Conservation (phyloP, 2,329 filamentous ascomycete genomes). For the Ophiostoma tasmaniense region DNA sequence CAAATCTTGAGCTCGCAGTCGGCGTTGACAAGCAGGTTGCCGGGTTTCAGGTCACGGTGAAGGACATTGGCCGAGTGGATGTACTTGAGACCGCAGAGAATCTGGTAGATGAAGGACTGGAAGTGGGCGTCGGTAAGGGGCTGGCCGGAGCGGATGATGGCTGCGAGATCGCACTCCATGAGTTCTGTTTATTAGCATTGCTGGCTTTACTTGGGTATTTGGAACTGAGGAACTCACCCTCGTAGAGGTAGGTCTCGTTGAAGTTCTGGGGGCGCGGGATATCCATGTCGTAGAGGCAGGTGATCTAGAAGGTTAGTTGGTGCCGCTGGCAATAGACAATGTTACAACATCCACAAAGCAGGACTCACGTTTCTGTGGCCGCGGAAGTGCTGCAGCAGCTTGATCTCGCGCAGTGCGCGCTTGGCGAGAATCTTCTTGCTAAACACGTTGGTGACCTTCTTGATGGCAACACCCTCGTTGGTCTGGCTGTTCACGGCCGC, state of each 20-base stretch:
- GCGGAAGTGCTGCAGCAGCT: slow-evolving; percentile 94
- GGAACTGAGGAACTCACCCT: slow-evolving; percentile 46
- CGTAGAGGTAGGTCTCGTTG: slow-evolving; percentile 98
- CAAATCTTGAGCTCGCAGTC: slow-evolving; percentile 99
- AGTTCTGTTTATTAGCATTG: slow-evolving; percentile 54
- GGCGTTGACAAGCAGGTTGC: slow-evolving; percentile 94
- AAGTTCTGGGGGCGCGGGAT: slow-evolving; percentile 96
- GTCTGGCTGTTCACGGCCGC: slow-evolving; percentile 88
- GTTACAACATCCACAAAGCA: not conserved
- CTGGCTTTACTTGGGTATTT: not conserved
- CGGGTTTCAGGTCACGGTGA: slow-evolving; percentile 93
- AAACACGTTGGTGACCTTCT: slow-evolving; percentile 99
- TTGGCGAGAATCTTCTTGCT: slow-evolving; percentile 99
- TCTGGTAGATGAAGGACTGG: slow-evolving; percentile 99
- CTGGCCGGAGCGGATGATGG: slow-evolving; percentile 95
- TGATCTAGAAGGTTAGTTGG: slow-evolving; percentile 56
- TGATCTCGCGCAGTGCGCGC: slow-evolving; percentile 95
- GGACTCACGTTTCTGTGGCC: slow-evolving; percentile 70
- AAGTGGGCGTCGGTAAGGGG: slow-evolving; percentile 97
- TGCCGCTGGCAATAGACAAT: not conserved
- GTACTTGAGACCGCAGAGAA: slow-evolving; percentile 96
- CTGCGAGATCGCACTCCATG: slow-evolving; percentile 98
- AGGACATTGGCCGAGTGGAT: slow-evolving; percentile 98
- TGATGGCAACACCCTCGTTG: slow-evolving; percentile 91
- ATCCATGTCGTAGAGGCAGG: slow-evolving; percentile 98